Evolutionary conservation across 148 eudicot species (phyloP).

Genomic region (Spergularia bocconei): DNA sequence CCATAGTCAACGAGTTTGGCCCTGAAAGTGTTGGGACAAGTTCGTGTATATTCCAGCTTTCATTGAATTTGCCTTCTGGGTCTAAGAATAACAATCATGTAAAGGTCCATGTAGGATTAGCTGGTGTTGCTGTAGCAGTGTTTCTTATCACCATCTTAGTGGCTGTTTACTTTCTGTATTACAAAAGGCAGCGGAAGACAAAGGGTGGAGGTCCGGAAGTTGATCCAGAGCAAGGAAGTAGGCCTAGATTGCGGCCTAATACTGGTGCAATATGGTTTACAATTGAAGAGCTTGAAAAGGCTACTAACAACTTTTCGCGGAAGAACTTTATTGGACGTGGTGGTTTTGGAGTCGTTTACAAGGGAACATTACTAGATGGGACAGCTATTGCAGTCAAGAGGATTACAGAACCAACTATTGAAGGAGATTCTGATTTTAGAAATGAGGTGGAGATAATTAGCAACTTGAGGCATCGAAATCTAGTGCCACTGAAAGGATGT

Average conservation of each 20-base stretch:
- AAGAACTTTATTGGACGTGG: conserved; percentile 76
- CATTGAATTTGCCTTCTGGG: conserved; percentile 22
- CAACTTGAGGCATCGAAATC: conserved; percentile 67
- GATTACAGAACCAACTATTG: conserved; percentile 56
- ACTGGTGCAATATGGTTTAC: conserved; percentile 71
- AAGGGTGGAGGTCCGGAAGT: conserved; percentile 13
- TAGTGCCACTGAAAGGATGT: conserved; percentile 82
- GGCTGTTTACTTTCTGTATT: conserved; percentile 52
- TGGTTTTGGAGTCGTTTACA: conserved; percentile 47
- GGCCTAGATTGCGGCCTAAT: conserved; percentile 53
- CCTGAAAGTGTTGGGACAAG: conserved; percentile 53
- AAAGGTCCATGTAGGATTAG: conserved; percentile 41
- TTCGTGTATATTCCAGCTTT: conserved; percentile 50
- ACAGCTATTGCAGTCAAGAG: conserved; percentile 62
- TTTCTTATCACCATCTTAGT: conserved; percentile 33
- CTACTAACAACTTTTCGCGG: conserved; percentile 54
- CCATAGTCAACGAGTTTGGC: conserved; percentile 55
- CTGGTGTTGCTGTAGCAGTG: conserved; percentile 45
- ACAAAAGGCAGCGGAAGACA: conserved; percentile 37
- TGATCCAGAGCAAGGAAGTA: conserved; percentile 42
- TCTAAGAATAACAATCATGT: conserved; percentile 24
- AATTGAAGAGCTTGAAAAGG: conserved; percentile 55
- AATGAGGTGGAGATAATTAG: conserved; percentile 92
- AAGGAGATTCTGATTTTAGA: conserved; percentile 58
- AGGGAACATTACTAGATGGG: conserved; percentile 41